phyloP scores from a whole-genome alignment of 2,329 filamentous ascomycete species.

The Sporothrix globosa region DNA sequence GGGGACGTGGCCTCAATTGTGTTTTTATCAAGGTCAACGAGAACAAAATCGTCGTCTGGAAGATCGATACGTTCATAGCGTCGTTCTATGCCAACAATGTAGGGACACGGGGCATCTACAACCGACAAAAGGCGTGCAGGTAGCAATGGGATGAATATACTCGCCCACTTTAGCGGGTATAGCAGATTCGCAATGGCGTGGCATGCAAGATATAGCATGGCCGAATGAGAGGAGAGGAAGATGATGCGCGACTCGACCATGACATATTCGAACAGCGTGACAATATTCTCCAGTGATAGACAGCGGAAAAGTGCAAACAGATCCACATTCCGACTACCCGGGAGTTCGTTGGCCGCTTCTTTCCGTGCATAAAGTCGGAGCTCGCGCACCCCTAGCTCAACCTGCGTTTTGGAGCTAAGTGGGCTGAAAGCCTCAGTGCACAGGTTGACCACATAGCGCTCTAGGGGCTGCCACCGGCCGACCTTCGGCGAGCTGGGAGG shows the following conservation, averaged over 20 bases:
- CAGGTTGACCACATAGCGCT: slow-evolving; percentile 94
- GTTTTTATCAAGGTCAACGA: slow-evolving; percentile 91
- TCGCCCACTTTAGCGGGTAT: slow-evolving; percentile 90
- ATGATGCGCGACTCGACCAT: slow-evolving; percentile 94
- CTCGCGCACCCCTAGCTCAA: slow-evolving; percentile 88
- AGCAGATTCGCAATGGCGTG: slow-evolving; percentile 83
- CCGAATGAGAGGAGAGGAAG: slow-evolving; percentile 89
- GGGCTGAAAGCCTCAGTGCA: slow-evolving; percentile 94
- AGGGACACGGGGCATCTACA: slow-evolving; percentile 92
- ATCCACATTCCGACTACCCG: slow-evolving; percentile 87
- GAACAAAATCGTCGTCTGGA: slow-evolving; percentile 91
- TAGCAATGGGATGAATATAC: slow-evolving; percentile 90
- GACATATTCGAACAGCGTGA: slow-evolving; percentile 90
- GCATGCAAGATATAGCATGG: slow-evolving; percentile 92
- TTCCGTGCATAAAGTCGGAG: slow-evolving; percentile 77
- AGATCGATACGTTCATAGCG: slow-evolving; percentile 84
- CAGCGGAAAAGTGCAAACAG: slow-evolving; percentile 90
- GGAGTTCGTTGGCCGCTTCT: slow-evolving; percentile 89
- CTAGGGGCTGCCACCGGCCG: slow-evolving; percentile 93
- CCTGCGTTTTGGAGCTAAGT: slow-evolving; percentile 90
- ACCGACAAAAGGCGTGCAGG: slow-evolving; percentile 86
- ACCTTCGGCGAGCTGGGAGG: slow-evolving; percentile 87
- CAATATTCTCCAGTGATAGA: slow-evolving; percentile 87
- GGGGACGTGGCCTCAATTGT: slow-evolving; percentile 81
- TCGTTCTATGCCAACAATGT: slow-evolving; percentile 93